Evolutionary conservation across 768 basidiomycete genomes (phyloP).

Genomic region (Chalciporus piperatus): DNA sequence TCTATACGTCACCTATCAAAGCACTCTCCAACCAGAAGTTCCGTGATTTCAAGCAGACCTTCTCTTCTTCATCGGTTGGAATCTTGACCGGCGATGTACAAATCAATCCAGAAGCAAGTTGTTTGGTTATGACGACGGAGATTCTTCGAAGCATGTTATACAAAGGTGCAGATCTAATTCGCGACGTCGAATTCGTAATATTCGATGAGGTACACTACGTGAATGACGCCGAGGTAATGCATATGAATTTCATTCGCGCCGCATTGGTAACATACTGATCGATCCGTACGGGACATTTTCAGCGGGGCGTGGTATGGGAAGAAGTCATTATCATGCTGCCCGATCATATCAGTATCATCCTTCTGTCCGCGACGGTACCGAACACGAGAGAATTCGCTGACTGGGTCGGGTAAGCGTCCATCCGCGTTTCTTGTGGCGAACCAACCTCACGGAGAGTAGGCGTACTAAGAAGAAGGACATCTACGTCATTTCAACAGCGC

Average conservation of each 20-base stretch:
- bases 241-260: conserved; percentile 14
- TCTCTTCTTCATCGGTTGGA: conserved; percentile 86
- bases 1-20: conserved; percentile 99
- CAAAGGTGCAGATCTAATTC: conserved; percentile 96
- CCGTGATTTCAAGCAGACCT: conserved; percentile 96
- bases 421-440: conserved; percentile 1
- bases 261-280: conserved; percentile 10
- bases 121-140: conserved; percentile 97
- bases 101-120: conserved; percentile 97
- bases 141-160: conserved; percentile 98
- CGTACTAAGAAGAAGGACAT: conserved; percentile 99
- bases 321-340: conserved; percentile 99
- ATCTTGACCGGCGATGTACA: conserved; percentile 99
- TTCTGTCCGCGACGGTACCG: conserved; percentile 95
- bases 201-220: conserved; percentile 99
- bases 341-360: conserved; percentile 96
- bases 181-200: conserved; percentile 99
- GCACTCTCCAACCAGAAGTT: conserved; percentile 99
- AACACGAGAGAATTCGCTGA: conserved; percentile 98
- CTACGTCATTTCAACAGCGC: conserved; percentile 95
- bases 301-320: conserved; percentile 99
- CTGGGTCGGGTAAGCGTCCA: conserved; percentile 87
- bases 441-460: conserved; percentile 39
- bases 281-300: conserved; percentile 4
- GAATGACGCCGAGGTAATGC: conserved; percentile 90